phyloP scores from a whole-genome alignment of 2,329 filamentous ascomycete genomes.

The Pseudogymnoascus sp. region DNA sequence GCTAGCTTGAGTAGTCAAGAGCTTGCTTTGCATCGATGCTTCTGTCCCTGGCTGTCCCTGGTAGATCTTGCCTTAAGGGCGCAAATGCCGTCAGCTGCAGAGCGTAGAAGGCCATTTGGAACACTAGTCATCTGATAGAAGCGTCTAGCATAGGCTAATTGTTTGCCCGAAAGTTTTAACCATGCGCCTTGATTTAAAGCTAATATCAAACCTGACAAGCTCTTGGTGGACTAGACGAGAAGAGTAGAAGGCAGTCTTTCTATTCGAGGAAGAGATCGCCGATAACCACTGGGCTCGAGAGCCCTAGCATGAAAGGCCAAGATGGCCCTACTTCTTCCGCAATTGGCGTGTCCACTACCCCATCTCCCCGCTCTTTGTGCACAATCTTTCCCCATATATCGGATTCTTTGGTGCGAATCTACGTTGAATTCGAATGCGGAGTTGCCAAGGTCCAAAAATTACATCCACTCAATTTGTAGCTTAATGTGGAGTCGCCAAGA shows the following conservation, averaged over 20 bases:
- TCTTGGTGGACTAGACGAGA: background rate
- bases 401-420: background rate
- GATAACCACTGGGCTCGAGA: background rate
- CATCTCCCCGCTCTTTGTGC: background rate
- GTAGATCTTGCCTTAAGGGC: background rate
- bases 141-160: background rate
- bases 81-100: background rate
- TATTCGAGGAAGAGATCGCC: background rate
- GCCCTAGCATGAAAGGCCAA: background rate
- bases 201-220: slow-evolving; percentile 6
- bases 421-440: background rate
- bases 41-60: background rate
- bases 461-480: background rate
- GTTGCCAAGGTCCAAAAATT: background rate
- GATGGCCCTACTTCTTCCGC: background rate
- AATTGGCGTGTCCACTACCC: background rate
- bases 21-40: background rate
- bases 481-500: slow-evolving; percentile 3
- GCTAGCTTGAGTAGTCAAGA: background rate
- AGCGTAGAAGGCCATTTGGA: slow-evolving; percentile 1
- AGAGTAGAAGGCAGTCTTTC: background rate
- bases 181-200: background rate
- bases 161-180: slow-evolving; percentile 7
- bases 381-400: background rate
- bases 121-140: slow-evolving; percentile 3